Base-by-base conservation (phyloP, 2,329 filamentous ascomycete species). In the Ceratocystiopsis brevicomis region DNA sequence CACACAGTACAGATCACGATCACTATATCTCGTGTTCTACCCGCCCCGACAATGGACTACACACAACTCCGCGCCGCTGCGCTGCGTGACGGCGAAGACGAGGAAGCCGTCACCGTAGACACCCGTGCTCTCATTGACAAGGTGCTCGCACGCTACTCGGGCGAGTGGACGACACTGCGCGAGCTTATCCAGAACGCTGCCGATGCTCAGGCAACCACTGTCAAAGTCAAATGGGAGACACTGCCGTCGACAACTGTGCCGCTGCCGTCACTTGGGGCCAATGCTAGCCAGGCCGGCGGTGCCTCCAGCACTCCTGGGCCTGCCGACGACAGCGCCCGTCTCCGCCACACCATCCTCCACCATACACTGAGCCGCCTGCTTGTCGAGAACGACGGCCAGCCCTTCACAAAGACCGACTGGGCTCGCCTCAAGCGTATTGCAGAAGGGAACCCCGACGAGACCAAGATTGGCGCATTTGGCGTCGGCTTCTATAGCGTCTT, bases 401-500 rank as follows among this genome's bases (percentile, higher is more conserved):
- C 84, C 0, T 98, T 98, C 55, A 81, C 76, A 42, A 73, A 81
- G 53, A 92, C 86, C 16, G 90, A 98, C 60, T 98, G 90, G 90
- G 77, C 78, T 39, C 74, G 90, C 43, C 59, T 98, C 50, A 96
- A 96, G 67, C 78, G 88, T 48, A 98, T 98, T 49, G 92, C 90
- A n/a, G 90, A 98, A 59, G 92, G 90, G 39, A 98, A 98, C 56
- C 90, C 90, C 0, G 90, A 98, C 59, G 90, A 98, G 63, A 96
- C 87, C 39, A 98, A 98, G 66, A 98, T 98, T 53, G 90, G 90
- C 44, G 92, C 90, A 4, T 98, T 98, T 58, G 90, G 90, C 51
- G 90, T 98, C 32, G 90, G 90, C 3, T 98, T 98, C 64, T 98
- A 98, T 68, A 93, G 84, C 58, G 88, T 96, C 36, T 98, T 98